Evolutionary conservation across 805 yeast genomes (phyloP), one percentile per base, ranked within the genome.

Genomic region (Kodamaea hsintzibuensis): DNA sequence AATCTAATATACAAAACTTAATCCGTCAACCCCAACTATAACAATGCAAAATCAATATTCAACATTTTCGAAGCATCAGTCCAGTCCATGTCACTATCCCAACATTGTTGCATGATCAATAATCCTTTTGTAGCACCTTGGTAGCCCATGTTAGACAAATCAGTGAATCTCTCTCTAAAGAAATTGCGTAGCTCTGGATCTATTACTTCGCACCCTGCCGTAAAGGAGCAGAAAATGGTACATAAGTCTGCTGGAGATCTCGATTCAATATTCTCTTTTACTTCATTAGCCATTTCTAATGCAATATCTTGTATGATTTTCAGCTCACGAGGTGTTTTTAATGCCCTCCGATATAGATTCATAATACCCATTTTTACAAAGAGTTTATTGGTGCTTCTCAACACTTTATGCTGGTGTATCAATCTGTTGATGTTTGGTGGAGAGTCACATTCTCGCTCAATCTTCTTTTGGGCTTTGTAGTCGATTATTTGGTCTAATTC

Each of bases 201-300:
- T 12, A 71, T 57, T 7, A 80, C 74, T 58, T 85, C 89, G 64
- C 86, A 82, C 16, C 82, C 89, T 18, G 84, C 82, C 27, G 84
- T 74, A 57, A 84, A 82, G 3, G 78, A 67, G 16, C 85, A 82
- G 54, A 84, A 80, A 5, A 82, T 71, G 49, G 83, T 67, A 62
- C 88, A 82, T 3, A 82, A 68, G 54, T 83, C 85, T 4, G 83
- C 82, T 0, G 83, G 76, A 1, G 82, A 70, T 8, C 74, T 71
- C 5, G 76, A 68, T 16, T 76, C 79, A 33, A 85, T 74, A 51
- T 75, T 65, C 0, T 66, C 60, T 37, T 67, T 70, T 2, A 80
- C 57, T 1, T 78, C 60, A 3, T 58, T 57, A 1, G 75, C 72
- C 55, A 81, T 74, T 13, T 73, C 74, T 7, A 59, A 53, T 17